phyloP scores from a whole-genome alignment of 108 stramenopile genomes.

The Conticribra guillardii region DNA sequence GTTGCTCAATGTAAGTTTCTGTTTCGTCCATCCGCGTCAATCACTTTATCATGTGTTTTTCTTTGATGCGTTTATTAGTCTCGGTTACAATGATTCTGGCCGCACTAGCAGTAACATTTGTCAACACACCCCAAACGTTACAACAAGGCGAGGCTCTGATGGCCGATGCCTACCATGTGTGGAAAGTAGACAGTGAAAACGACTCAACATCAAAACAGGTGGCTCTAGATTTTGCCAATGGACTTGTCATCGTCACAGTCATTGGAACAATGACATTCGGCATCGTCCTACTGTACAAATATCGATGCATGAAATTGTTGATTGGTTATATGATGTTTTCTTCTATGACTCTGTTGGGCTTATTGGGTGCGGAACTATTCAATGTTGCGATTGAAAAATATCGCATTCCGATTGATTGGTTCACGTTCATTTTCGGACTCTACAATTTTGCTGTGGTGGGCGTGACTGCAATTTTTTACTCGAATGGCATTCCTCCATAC shows the following conservation, averaged over 20 bases:
- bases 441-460: slow-evolving; percentile 96
- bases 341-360: slow-evolving; percentile 79
- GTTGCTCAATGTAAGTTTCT: not conserved
- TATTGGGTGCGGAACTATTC: slow-evolving; percentile 80
- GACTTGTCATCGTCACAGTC: slow-evolving; percentile 87
- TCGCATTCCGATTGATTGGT: slow-evolving; percentile 83
- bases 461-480: slow-evolving; percentile 91
- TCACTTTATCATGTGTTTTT: no score
- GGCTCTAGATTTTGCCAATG: slow-evolving; percentile 87
- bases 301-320: slow-evolving; percentile 87
- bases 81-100: slow-evolving; percentile 84
- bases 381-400: slow-evolving; percentile 83
- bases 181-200: slow-evolving; percentile 53
- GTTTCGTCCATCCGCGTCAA: not conserved
- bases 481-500: slow-evolving; percentile 82
- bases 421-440: slow-evolving; percentile 79
- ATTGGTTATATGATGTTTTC: slow-evolving; percentile 93
- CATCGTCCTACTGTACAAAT: slow-evolving; percentile 91
- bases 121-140: slow-evolving; percentile 74
- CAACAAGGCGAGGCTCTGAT: slow-evolving; percentile 61
- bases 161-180: slow-evolving; percentile 75
- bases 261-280: slow-evolving; percentile 91
- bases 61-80: no score
- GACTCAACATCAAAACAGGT: slow-evolving; percentile 64
- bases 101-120: slow-evolving; percentile 76